phyloP scores from a whole-genome alignment of 768 basidiomycete genomes.

The Suillus sp. region DNA sequence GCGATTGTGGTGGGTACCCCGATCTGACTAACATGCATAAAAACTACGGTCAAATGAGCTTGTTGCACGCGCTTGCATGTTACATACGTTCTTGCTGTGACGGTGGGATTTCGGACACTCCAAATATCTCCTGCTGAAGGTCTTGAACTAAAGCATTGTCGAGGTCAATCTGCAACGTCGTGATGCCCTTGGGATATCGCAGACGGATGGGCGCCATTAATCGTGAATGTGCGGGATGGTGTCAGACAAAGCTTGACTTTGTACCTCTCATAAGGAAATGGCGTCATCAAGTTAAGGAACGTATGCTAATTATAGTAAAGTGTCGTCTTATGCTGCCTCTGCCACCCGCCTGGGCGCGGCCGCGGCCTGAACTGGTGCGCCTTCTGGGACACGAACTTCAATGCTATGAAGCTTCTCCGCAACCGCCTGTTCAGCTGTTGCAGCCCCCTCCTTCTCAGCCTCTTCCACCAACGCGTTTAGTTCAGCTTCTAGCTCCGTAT shows the following conservation, averaged over 20 bases:
- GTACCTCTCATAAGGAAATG: conserved; percentile 15
- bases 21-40: conserved; percentile 56
- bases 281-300: conserved; percentile 2
- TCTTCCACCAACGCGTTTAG: conserved; percentile 56
- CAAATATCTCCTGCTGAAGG: conserved; percentile 71
- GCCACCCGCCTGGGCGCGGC: not conserved
- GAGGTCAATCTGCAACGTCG: conserved; percentile 72
- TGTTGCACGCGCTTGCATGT: conserved; percentile 2
- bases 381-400: conserved; percentile 19
- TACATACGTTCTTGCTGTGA: conserved; percentile 77
- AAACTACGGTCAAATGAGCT: not conserved
- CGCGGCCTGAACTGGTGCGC: conserved; percentile 3
- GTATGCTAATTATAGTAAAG: not conserved
- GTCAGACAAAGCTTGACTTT: not conserved
- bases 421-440: conserved; percentile 33
- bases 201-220: conserved; percentile 71
- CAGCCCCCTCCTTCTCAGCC: conserved; percentile 40
- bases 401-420: conserved; percentile 25
- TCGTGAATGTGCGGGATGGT: conserved; percentile 27
- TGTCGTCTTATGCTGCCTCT: conserved; percentile 1
- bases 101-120: conserved; percentile 68
- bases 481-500: conserved; percentile 66
- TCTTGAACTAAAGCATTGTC: conserved; percentile 68
- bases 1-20: conserved; percentile 81
- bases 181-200: conserved; percentile 81